Base-by-base conservation (phyloP, 495 filamentous ascomycete species). In the Bacidia gigantensis region DNA sequence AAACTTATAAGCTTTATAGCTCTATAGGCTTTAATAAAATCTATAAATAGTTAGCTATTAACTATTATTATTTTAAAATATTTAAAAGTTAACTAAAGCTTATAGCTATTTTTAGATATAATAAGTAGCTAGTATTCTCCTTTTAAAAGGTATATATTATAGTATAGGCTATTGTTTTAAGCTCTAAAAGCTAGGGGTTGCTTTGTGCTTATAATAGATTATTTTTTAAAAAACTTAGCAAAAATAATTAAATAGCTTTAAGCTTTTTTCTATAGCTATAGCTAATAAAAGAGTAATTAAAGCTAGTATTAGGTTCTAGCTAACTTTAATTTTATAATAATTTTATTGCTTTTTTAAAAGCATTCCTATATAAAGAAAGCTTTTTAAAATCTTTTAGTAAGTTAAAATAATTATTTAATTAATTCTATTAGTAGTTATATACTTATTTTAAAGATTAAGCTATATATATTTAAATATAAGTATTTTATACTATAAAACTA, bases 341-440 rank as follows among this genome's bases (percentile, higher is more conserved):
- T 39, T 39, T 10, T n/a, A n/a, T n/a, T n/a, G n/a, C n/a, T n/a
- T n/a, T 10, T 39, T n/a, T n/a, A n/a, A n/a, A n/a, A 39, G n/a
- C 12, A 39, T 11, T 24, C 42, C 2, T 21, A n/a, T 23, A 17
- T 43, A 22, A 52, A 43, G 3, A 18, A 50, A 21, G 9, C 39
- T 10, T 7, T 23, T 11, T 43, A 17, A 12, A n/a, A n/a, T n/a
- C n/a, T n/a, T 49, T 43, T 18, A 56, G 53, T 21, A 24, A 56
- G 5, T 17, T n/a, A n/a, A 56, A 46, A 35, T 54, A 17, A 21
- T 47, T 32, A 35, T 35, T 45, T 32, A 24, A 22, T 26, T 26
- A 14, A 55, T 52, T n/a, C 17, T 1, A 35, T 55, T 14, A 52
- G 25, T 2, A n/a, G 46, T 14, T 41, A 41, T 41, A 14, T 41